Percentiles rank a stretch among this genome's conserved stretches.
Conservation (phyloP, 768 basidiomycete species). For the Gloeopeniophorella convolvens region DNA sequence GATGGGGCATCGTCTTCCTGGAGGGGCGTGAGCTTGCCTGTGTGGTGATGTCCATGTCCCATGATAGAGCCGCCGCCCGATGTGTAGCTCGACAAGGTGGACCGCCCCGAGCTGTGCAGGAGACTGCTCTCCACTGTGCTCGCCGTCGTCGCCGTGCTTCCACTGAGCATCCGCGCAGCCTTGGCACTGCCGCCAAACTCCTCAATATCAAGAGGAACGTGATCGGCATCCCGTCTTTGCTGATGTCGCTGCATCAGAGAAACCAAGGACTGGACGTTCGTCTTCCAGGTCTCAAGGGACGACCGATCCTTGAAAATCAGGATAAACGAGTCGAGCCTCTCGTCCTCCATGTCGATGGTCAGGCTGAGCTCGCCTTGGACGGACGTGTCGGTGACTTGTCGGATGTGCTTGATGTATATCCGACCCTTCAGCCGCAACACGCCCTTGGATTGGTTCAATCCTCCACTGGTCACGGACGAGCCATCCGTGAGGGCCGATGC, state of each 20-base stretch:
- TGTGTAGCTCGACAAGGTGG: conserved; percentile 68
- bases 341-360: conserved; percentile 98
- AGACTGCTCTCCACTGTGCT: conserved; percentile 60
- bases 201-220: conserved; percentile 35
- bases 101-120: conserved; percentile 53
- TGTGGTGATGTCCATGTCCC: conserved; percentile 7
- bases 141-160: conserved; percentile 52
- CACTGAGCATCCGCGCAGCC: conserved; percentile 74
- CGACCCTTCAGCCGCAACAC: conserved; percentile 89
- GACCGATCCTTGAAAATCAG: conserved; percentile 88
- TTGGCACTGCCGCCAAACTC: conserved; percentile 76
- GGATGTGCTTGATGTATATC: conserved; percentile 94
- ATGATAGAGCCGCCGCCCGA: conserved; percentile 32
- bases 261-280: conserved; percentile 75
- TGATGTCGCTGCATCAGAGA: conserved; percentile 58
- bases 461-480: conserved; percentile 24
- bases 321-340: conserved; percentile 88
- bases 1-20: conserved; percentile 18
- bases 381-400: conserved; percentile 76
- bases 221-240: conserved; percentile 31
- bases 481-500: conserved; percentile 46
- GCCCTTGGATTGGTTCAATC: conserved; percentile 39
- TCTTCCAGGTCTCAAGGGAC: conserved; percentile 86
- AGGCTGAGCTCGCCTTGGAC: conserved; percentile 81
- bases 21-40: conserved; percentile 21